Base-by-base conservation (phyloP, 208 protist genomes). In the Leishmania martiniquensis region DNA sequence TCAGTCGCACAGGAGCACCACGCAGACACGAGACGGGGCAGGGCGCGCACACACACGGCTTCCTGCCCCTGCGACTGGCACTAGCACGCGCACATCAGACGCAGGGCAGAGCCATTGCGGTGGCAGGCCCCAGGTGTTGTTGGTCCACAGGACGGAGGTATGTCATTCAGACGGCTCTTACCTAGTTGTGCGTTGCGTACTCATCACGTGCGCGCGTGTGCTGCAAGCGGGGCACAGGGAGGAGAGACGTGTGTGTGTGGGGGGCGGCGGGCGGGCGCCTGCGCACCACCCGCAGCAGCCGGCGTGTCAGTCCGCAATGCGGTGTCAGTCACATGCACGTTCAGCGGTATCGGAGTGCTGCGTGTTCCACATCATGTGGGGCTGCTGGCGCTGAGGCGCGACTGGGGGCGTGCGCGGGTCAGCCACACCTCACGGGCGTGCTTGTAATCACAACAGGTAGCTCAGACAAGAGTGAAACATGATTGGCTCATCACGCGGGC, bases 331-430 rank as follows among this genome's bases (percentile, higher is more conserved):
- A 80, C 47, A 62, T 66, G 63, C 75, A 75, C 69, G 51, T 13
- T 84, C 80, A 84, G 80, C 80, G 80, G 80, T 84, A 84, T 84
- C 80, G 80, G 80, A 84, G 80, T 84, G 75, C 60, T 84, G 80
- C 74, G 76, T 79, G 71, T 59, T 68, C 39, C 68, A 68, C 75
- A 80, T 84, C 75, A 84, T 80, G 79, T 60, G 65, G 12, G 74
- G 52, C 72, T 67, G 72, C 57, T 54, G 72, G 47, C 22, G 72
- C 4, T 59, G 67, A 51, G 0, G 70, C 32, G 70, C 20, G 15
- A 52, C 13, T 34, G 29, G 29, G 17, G 45, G 29, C 44, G 45
- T 22, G 45, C 66, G 34, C 44, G 25, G 66, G 66, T 71, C 66
- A 71, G 66, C 42, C 45, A 71, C 66, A 71, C 66, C 66, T 71